These are phyloP conservation scores for Porphyra umbilicalis DNA, from an alignment of 31 red algal genomes.

Conservation along the genomic window DNA sequence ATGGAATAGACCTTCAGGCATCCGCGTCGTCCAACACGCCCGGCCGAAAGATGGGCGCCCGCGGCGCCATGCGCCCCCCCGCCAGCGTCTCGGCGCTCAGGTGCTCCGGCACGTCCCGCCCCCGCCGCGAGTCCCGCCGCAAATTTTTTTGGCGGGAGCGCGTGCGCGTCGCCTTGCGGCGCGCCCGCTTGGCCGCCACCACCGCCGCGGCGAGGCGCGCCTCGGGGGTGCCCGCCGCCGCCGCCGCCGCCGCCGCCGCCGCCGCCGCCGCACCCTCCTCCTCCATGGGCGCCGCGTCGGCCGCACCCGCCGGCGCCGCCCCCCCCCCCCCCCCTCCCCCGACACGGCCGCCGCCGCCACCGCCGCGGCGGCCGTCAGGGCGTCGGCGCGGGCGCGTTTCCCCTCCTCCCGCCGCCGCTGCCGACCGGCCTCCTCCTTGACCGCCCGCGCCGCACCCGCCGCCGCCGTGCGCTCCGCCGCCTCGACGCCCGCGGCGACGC, in stretches of 20 bases:
- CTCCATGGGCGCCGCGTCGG: too few species aligned
- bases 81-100: neutral
- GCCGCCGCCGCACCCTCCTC: too few species aligned
- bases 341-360: neutral
- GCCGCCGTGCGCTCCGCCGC: neutral
- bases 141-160: neutral
- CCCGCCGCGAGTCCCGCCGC: neutral
- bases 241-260: neutral
- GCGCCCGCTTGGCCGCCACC: neutral
- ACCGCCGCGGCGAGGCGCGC: neutral
- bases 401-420: neutral
- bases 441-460: neutral
- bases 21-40: neutral
- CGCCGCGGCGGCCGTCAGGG: neutral
- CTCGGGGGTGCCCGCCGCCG: neutral
- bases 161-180: neutral
- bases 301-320: too few species aligned
- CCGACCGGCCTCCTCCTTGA: neutral
- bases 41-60: neutral
- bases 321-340: too few species aligned
- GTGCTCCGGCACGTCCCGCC: neutral
- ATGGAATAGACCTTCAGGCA: too few species aligned
- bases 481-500: neutral
- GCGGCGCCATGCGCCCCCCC: neutral
- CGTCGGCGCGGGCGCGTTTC: neutral